These are phyloP conservation scores for Elongisporangium anandrum DNA, from an alignment of 352 stramenopile genomes.

Conservation along the genomic window DNA sequence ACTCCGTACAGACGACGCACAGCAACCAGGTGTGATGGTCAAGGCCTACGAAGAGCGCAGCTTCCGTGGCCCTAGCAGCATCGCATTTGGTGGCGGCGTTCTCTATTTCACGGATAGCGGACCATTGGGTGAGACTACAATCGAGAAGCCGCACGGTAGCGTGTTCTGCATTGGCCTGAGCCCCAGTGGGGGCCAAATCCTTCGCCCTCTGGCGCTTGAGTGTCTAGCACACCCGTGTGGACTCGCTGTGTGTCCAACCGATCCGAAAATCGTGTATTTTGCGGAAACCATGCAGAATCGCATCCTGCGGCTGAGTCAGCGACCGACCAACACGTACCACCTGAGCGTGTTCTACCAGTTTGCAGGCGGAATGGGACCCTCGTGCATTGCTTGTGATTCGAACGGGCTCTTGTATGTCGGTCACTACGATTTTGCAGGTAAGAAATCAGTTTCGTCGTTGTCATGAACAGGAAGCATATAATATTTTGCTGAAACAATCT, in stretches of 20 bases:
- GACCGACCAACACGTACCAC: constrained; percentile 66
- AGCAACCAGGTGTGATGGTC: constrained; percentile 70
- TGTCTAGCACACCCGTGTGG: constrained; percentile 82
- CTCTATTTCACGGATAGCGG: constrained; percentile 87
- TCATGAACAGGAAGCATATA: neutral
- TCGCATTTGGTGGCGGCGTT: constrained; percentile 48
- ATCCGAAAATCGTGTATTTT: constrained; percentile 53
- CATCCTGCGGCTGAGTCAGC: constrained; percentile 59
- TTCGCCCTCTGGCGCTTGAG: constrained; percentile 65
- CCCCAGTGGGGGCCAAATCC: constrained; percentile 62
- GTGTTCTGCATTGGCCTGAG: constrained; percentile 70
- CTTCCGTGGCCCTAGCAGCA: constrained; percentile 65
- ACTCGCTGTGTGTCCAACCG: constrained; percentile 25
- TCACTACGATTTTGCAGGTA: constrained; percentile 81
- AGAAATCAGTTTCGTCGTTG: neutral
- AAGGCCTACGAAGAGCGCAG: constrained; percentile 79
- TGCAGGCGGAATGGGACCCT: constrained; percentile 70
- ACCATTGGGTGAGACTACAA: constrained; percentile 77
- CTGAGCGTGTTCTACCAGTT: constrained; percentile 84
- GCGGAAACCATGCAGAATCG: constrained; percentile 83
- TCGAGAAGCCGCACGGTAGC: constrained; percentile 73
- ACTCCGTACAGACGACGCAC: constrained; percentile 52
- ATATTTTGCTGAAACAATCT: neutral
- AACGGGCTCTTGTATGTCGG: constrained; percentile 71
- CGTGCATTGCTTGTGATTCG: constrained; percentile 58